These are phyloP conservation scores for Crithidia brevicula DNA, from an alignment of 208 protist species.

Conservation along the genomic window DNA sequence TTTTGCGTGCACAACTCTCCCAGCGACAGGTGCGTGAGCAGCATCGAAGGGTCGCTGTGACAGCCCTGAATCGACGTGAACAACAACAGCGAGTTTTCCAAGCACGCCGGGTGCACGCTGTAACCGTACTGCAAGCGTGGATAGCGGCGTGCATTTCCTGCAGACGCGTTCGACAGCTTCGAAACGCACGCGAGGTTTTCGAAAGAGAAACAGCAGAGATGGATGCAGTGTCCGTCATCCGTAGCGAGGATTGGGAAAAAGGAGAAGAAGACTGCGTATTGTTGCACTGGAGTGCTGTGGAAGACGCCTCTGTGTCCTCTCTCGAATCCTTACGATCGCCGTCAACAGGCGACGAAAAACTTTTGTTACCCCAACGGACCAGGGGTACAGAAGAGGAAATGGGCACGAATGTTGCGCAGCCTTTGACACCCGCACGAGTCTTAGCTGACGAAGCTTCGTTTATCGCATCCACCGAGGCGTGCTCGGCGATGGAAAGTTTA, in stretches of 20 bases:
- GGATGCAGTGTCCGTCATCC: too few relatives aligned
- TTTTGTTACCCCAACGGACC: not conserved
- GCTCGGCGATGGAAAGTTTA: not conserved
- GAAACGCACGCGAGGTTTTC: not conserved
- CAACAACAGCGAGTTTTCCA: not conserved
- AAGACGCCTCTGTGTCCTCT: conserved; percentile 1
- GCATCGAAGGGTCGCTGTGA: not conserved
- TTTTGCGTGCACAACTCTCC: not conserved
- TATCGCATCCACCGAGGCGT: not conserved
- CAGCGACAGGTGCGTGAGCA: conserved; percentile 3
- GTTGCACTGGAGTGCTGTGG: conserved; percentile 18
- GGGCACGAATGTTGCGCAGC: not conserved
- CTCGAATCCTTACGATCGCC: not conserved
- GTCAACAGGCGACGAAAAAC: not conserved
- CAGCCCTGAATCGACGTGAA: not conserved
- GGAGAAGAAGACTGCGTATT: conserved; percentile 16
- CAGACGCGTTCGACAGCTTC: not conserved
- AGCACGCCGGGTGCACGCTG: not conserved
- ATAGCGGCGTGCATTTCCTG: not conserved
- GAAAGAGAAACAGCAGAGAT: not conserved
- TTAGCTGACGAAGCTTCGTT: not conserved
- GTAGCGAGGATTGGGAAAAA: not conserved
- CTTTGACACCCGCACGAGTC: not conserved
- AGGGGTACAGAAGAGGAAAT: too few relatives aligned
- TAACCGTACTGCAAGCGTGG: conserved; percentile 9